Percentiles rank a stretch among this genome's conserved stretches.
Conservation (phyloP, 352 stramenopile species). For the Pythium folliculosum region DNA sequence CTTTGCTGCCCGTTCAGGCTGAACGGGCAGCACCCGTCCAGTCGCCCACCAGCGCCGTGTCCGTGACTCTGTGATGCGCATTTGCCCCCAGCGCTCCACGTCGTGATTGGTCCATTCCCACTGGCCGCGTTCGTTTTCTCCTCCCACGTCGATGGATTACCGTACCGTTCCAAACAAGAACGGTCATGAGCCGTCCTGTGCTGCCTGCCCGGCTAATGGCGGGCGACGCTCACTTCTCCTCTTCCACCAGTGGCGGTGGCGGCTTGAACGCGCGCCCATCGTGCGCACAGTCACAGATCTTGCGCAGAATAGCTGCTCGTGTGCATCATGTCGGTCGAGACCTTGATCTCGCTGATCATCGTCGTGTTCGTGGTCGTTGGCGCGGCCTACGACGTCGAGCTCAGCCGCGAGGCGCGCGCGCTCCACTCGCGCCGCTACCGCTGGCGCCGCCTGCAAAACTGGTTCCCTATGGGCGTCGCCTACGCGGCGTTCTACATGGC, state of each 20-base stretch:
- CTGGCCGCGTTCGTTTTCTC: background rate
- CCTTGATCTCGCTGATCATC: slow-evolving; percentile 57
- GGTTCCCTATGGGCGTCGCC: slow-evolving; percentile 74
- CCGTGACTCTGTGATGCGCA: background rate
- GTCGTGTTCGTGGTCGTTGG: slow-evolving; percentile 54
- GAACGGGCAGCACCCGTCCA: too few species aligned
- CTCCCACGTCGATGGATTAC: slow-evolving; percentile 7
- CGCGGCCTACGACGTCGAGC: slow-evolving; percentile 63
- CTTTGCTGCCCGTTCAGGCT: too few species aligned
- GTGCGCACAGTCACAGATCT: background rate
- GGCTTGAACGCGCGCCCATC: background rate
- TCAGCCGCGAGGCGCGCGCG: slow-evolving; percentile 51
- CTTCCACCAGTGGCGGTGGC: background rate
- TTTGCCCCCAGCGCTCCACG: background rate
- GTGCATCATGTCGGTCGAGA: slow-evolving; percentile 41
- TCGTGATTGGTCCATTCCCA: background rate
- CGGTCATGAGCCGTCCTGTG: slow-evolving; percentile 4
- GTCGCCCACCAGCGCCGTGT: too few species aligned
- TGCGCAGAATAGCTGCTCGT: background rate
- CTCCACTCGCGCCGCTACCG: slow-evolving; percentile 61
- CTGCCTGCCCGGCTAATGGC: background rate
- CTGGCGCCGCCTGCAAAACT: slow-evolving; percentile 73
- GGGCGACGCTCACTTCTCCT: background rate
- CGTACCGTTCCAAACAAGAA: slow-evolving; percentile 25
- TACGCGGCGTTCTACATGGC: slow-evolving; percentile 84